These are phyloP conservation scores for Fennellomyces sp. DNA, from an alignment of 371 early-diverging fungal genomes.

Conservation along the genomic window DNA sequence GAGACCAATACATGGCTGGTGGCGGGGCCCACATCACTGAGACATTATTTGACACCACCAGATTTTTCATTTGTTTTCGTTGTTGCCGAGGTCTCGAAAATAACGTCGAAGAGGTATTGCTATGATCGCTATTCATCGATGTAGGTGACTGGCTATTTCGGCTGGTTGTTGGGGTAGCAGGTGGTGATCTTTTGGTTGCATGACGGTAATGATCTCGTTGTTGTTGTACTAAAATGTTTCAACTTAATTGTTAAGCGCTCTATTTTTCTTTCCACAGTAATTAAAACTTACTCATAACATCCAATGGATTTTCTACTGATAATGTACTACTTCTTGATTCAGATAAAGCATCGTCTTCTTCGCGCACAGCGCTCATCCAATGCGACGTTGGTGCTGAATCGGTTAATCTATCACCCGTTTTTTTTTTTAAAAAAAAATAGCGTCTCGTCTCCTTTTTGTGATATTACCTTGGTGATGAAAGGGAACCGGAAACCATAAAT, in stretches of 20 bases:
- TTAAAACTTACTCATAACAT: background rate
- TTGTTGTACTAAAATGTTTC: background rate
- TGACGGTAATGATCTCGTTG: constrained; percentile 7
- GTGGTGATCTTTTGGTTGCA: constrained; percentile 7
- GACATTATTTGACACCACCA: constrained; percentile 10
- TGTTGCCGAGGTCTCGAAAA: background rate
- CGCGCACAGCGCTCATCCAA: background rate
- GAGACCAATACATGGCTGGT: constrained; percentile 82
- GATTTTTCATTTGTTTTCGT: background rate
- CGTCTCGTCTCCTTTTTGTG: background rate
- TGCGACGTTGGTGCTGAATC: background rate
- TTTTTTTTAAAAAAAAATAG: too few relatives aligned
- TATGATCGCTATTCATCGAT: background rate
- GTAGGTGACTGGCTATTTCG: background rate
- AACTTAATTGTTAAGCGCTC: too few relatives aligned
- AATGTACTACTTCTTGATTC: background rate
- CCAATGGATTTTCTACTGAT: background rate
- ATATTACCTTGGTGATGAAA: background rate
- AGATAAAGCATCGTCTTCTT: background rate
- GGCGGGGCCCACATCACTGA: constrained; percentile 53
- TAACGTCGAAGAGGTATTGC: background rate
- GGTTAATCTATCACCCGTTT: background rate
- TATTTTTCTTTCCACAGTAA: too few relatives aligned
- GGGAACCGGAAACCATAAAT: background rate
- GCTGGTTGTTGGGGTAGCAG: background rate